Percentiles rank a stretch among this genome's conserved stretches.
phyloP scores from a whole-genome alignment of 2,329 filamentous ascomycete genomes.

The Lecanoromycetidae sp. region DNA sequence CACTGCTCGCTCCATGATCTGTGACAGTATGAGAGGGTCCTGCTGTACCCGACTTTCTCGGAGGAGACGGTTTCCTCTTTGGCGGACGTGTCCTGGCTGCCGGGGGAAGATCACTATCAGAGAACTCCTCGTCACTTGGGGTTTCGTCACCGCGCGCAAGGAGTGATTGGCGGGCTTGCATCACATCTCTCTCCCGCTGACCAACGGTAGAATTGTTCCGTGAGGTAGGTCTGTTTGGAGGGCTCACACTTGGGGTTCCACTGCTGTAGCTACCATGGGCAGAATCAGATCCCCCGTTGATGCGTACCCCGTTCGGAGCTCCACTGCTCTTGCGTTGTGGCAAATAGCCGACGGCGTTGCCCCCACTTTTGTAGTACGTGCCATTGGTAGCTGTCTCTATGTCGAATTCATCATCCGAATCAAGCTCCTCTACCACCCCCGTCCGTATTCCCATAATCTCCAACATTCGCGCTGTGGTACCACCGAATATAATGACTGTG shows the following conservation, averaged over 20 bases:
- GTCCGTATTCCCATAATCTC: conserved; percentile 95
- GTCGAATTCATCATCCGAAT: conserved; percentile 97
- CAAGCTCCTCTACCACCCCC: conserved; percentile 90
- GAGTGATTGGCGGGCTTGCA: conserved; percentile 39
- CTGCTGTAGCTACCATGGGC: conserved; percentile 45
- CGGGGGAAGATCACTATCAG: conserved; percentile 50
- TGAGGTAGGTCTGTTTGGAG: conserved; percentile 30
- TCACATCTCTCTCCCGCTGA: conserved; percentile 34
- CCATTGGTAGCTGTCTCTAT: conserved; percentile 66
- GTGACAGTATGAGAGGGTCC: conserved; percentile 21
- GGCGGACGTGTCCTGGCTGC: conserved; percentile 37
- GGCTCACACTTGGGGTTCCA: conserved; percentile 42
- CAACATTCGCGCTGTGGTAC: conserved; percentile 92
- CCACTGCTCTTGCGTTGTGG: conserved; percentile 43
- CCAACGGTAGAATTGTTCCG: conserved; percentile 40
- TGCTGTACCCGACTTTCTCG: conserved; percentile 17
- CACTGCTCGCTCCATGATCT: conserved; percentile 20
- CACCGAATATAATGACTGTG: conserved; percentile 97
- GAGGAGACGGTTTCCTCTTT: conserved; percentile 26
- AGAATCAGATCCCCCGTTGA: conserved; percentile 23
- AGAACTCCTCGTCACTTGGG: conserved; percentile 38
- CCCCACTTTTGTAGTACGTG: conserved; percentile 69
- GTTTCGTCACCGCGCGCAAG: conserved; percentile 38
- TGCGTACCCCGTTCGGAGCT: conserved; percentile 35
- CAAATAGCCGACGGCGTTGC: conserved; percentile 63